Percentiles rank a stretch among this genome's conserved stretches.
Evolutionary conservation across 2,329 filamentous ascomycete species (phyloP).

Genomic region (Zymoseptoria pseudotritici): DNA sequence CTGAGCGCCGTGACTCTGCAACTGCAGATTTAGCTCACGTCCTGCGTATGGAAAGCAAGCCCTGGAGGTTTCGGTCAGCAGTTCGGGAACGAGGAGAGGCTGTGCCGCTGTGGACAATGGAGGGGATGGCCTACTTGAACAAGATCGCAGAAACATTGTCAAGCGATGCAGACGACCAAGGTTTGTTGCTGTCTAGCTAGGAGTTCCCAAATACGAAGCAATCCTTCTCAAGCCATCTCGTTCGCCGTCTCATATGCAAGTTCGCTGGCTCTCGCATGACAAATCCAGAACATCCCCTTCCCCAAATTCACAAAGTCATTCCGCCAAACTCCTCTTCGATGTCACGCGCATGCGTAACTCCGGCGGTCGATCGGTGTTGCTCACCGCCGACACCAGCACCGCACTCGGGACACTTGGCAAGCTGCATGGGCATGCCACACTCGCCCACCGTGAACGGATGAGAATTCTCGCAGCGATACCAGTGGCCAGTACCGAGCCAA

Average conservation of each 20-base stretch:
- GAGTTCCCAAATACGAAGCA: no score
- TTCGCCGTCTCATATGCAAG: no score
- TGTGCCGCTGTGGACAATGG: not conserved
- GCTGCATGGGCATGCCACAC: conserved; percentile 54
- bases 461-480: conserved; percentile 53
- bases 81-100: no score
- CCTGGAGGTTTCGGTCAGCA: no score
- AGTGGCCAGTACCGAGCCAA: conserved; percentile 51
- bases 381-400: conserved; percentile 49
- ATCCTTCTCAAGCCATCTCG: no score
- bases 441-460: conserved; percentile 40
- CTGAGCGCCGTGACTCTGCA: no score
- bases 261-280: no score
- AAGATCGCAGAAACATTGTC: not conserved
- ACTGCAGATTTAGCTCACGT: no score
- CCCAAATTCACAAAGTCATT: not conserved
- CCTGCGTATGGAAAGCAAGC: no score
- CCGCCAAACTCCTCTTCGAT: conserved; percentile 16
- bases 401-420: conserved; percentile 57
- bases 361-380: no score
- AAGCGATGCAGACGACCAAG: not conserved
- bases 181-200: not conserved
- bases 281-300: no score
- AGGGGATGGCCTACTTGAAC: not conserved
- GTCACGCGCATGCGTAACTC: no score